These are phyloP conservation scores for Cicer arietinum DNA, from an alignment of 306 rosid genomes.

Conservation along the genomic window DNA sequence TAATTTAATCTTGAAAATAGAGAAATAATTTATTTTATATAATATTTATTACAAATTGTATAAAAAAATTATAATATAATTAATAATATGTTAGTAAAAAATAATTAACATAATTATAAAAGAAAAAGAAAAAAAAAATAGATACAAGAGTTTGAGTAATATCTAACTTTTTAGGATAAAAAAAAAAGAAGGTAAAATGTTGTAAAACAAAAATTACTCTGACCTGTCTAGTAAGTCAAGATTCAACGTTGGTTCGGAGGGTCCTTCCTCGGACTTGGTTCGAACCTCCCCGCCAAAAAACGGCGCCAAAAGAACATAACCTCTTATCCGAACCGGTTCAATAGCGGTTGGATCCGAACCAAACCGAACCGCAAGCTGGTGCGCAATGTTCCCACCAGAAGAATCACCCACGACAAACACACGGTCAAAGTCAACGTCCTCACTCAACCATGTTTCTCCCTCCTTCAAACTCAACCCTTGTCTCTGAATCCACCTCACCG, in stretches of 20 bases:
- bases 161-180: too few species aligned
- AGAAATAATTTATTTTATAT: too few species aligned
- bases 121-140: too few species aligned
- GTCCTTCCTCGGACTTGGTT: constrained; percentile 85
- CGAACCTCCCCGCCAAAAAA: constrained; percentile 88
- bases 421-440: constrained; percentile 62
- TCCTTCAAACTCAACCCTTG: constrained; percentile 45
- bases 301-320: constrained; percentile 77
- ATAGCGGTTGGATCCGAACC: constrained; percentile 37
- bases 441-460: constrained; percentile 64
- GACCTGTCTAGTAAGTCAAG: constrained; percentile 83
- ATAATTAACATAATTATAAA: too few species aligned
- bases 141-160: too few species aligned
- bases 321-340: constrained; percentile 65
- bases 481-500: constrained; percentile 71
- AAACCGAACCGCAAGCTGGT: constrained; percentile 75
- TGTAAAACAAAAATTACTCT: too few species aligned
- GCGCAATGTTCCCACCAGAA: constrained; percentile 92
- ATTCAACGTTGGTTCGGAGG: constrained; percentile 54
- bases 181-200: too few species aligned
- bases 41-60: too few species aligned
- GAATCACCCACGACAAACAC: constrained; percentile 83
- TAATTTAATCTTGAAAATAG: too few species aligned
- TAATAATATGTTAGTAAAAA: too few species aligned
- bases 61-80: too few species aligned